These are phyloP conservation scores for Stevia rebaudiana DNA, from an alignment of 140 eudicot species.

Conservation along the genomic window DNA sequence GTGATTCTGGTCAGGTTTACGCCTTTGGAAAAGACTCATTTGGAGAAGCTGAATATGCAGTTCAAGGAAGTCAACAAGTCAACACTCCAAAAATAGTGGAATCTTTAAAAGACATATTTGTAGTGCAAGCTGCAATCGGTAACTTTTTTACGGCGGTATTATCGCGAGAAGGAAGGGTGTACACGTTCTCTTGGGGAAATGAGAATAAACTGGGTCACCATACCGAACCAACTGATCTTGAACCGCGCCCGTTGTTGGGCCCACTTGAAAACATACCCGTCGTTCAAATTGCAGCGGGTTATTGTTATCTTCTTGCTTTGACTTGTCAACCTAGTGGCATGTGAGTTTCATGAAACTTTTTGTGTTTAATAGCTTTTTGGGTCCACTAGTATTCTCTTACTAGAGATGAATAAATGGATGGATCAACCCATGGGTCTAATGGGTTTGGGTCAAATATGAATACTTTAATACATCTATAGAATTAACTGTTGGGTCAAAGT, in stretches of 20 bases:
- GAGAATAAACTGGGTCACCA: conserved; percentile 88
- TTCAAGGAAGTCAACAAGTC: conserved; percentile 64
- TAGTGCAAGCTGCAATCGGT: conserved; percentile 96
- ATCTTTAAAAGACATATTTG: conserved; percentile 79
- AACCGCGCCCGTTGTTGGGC: conserved; percentile 83
- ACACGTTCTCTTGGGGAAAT: conserved; percentile 92
- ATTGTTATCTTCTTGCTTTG: conserved; percentile 96
- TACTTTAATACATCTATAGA: no score
- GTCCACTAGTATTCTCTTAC: background rate
- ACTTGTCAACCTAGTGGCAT: conserved; percentile 95
- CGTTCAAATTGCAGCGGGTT: conserved; percentile 98
- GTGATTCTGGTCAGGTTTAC: conserved; percentile 79
- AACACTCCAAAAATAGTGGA: conserved; percentile 74
- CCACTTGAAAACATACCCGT: conserved; percentile 80
- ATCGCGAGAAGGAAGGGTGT: conserved; percentile 88
- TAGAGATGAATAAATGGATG: background rate
- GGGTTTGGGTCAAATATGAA: no score
- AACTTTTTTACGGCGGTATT: conserved; percentile 91
- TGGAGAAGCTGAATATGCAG: conserved; percentile 85
- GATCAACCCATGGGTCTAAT: background rate
- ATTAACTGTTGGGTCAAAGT: no score
- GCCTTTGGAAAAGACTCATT: conserved; percentile 92
- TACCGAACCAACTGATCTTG: conserved; percentile 68
- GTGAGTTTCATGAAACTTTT: conserved; percentile 43
- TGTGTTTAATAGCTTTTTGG: no score